Evolutionary conservation across 495 filamentous ascomycete genomes (phyloP).

Genomic region (Thozetella sp.): DNA sequence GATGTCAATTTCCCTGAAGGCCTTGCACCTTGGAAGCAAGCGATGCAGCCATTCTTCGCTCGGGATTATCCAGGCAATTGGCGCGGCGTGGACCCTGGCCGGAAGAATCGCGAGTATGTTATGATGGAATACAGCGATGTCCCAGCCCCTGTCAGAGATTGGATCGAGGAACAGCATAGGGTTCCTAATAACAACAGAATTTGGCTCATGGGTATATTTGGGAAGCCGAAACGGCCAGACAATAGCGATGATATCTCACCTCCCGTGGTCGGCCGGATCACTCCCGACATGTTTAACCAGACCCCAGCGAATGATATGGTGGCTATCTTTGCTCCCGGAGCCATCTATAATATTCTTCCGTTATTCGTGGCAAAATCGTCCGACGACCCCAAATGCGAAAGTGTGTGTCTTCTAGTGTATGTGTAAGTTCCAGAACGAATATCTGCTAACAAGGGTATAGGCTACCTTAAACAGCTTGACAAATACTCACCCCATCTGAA

Average conservation of each 20-base stretch:
- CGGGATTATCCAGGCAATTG: slow-evolving; percentile 24
- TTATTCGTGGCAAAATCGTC: slow-evolving; percentile 30
- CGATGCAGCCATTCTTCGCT: slow-evolving; percentile 20
- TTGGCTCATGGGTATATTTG: slow-evolving; percentile 27
- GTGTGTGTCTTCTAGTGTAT: slow-evolving; percentile 15
- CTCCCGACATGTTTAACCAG: not conserved
- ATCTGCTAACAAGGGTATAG: slow-evolving; percentile 8
- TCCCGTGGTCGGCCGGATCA: slow-evolving; percentile 3
- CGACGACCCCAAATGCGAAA: slow-evolving; percentile 21
- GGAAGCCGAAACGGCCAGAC: slow-evolving; percentile 21
- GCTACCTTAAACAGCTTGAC: slow-evolving; percentile 22
- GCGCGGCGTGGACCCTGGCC: slow-evolving; percentile 35
- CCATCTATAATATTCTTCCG: slow-evolving; percentile 30
- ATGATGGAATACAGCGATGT: slow-evolving; percentile 35
- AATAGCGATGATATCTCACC: slow-evolving; percentile 11
- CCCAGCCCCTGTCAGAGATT: slow-evolving; percentile 18
- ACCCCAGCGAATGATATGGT: slow-evolving; percentile 29
- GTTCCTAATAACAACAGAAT: slow-evolving; percentile 14
- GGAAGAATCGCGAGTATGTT: slow-evolving; percentile 25
- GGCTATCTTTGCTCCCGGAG: slow-evolving; percentile 28
- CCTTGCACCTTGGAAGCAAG: slow-evolving; percentile 22
- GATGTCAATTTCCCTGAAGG: slow-evolving; percentile 13
- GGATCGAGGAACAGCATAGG: slow-evolving; percentile 32
- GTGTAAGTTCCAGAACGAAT: not conserved
- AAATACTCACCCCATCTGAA: slow-evolving; percentile 23